Evolutionary conservation across 805 yeast genomes (phyloP).

Genomic region (Ogataea nonfermentans): DNA sequence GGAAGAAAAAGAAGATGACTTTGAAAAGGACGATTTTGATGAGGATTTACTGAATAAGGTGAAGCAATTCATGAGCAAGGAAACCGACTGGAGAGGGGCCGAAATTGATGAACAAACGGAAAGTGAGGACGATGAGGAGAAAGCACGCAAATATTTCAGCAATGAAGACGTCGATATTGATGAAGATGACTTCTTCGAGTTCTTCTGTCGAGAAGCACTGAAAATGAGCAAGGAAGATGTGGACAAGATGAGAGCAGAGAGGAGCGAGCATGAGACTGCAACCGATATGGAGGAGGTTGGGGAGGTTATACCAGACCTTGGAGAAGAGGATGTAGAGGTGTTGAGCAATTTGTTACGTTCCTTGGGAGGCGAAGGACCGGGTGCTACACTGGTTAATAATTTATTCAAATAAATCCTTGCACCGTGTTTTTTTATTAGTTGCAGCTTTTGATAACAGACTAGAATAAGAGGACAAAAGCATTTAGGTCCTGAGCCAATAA

Average conservation of each 20-base stretch:
- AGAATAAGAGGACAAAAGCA: conserved; percentile 3
- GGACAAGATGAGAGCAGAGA: conserved; percentile 30
- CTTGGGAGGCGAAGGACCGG: conserved; percentile 14
- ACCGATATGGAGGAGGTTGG: conserved; percentile 1
- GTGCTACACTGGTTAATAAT: conserved; percentile 10
- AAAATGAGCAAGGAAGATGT: conserved; percentile 47
- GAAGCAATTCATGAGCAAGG: conserved; percentile 21
- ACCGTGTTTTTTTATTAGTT: conserved; percentile 7
- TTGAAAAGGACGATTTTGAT: conserved; percentile 10
- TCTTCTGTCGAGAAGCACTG: conserved; percentile 53
- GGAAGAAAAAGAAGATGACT: not conserved
- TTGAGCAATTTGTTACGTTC: conserved; percentile 11
- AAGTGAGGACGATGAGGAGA: conserved; percentile 22
- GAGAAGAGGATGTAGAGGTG: conserved; percentile 7
- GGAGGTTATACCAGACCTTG: not conserved
- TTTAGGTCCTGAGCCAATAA: no score
- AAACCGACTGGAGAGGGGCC: conserved; percentile 5
- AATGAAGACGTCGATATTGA: conserved; percentile 45
- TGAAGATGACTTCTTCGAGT: conserved; percentile 72
- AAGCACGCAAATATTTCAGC: conserved; percentile 26
- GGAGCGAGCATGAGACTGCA: not conserved
- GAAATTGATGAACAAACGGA: conserved; percentile 23
- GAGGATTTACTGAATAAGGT: conserved; percentile 28
- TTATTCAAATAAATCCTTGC: conserved; percentile 8
- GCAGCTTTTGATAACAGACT: conserved; percentile 15